Base-by-base conservation (phyloP, 2,329 filamentous ascomycete genomes). In the Calonectria hawksworthii region DNA sequence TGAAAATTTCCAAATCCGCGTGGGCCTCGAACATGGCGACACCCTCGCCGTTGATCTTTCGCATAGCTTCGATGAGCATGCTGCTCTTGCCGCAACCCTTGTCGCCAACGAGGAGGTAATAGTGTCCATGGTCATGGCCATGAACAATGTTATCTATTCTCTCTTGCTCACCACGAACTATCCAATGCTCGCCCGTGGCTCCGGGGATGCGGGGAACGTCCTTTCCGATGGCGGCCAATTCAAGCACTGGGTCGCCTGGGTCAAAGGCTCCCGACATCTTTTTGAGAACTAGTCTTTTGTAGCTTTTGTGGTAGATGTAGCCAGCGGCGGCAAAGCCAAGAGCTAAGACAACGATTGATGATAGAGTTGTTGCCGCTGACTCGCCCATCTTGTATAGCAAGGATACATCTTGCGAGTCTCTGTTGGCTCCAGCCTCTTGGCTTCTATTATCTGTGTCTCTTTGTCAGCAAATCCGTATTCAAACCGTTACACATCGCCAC, bases 11-110 rank as follows among this genome's bases (percentile, higher is more conserved):
- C 1, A 96, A 90, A 84, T 99, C 96, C 7, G 96, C 94, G 85
- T 99, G 97, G 1, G 96, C 96, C 85, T 99, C 97, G 81, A 99
- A 95, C 95, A 99, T 98, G 78, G 96, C 94, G 56, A 96, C 93
- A 28, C 95, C 95, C 75, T 97, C 94, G 5, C 96, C 97, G 76
- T 98, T 92, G 71, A 96, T 93, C 84, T 98, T 98, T 69, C 93
- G 93, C 96, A 99, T 99, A 11, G 95, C 95, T 83, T 99, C 95
- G 26, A 99, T 81, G 41, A 99, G 87, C 97, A 99, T 99, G 78
- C 95, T 98, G 74, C 95, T 98, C 88, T 99, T 99, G 9, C 97
- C 97, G 0, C 95, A 98, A 7, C 97, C 97, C 86, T 99, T 99
- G 83, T 99, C 97, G 56, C 97, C 97, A 61, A 99, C 92, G 3